Percentiles rank a stretch among this genome's conserved stretches.
These are phyloP conservation scores for Tuber calosporum DNA, from an alignment of 495 filamentous ascomycete species.

Conservation along the genomic window DNA sequence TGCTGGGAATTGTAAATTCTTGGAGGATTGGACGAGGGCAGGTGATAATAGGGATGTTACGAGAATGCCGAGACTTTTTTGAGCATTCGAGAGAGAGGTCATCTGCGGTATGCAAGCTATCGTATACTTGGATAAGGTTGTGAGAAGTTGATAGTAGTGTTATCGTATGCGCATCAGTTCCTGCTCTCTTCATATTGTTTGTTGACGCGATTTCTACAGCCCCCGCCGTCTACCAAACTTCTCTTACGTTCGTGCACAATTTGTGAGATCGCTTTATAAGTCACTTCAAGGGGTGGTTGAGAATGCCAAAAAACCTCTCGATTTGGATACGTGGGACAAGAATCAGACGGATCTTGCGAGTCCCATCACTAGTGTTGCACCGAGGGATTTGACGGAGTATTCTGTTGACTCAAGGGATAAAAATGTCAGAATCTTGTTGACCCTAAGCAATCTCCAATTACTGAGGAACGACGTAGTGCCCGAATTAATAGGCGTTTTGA, in stretches of 20 bases:
- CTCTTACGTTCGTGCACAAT: slow-evolving; percentile 75
- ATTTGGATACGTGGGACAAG: slow-evolving; percentile 53
- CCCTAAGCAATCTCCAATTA: slow-evolving; percentile 77
- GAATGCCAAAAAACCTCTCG: slow-evolving; percentile 69
- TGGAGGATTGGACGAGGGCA: slow-evolving; percentile 86
- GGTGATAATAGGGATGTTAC: slow-evolving; percentile 74
- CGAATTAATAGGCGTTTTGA: slow-evolving; percentile 75
- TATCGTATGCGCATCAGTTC: slow-evolving; percentile 43
- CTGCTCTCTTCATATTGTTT: background rate
- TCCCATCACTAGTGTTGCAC: slow-evolving; percentile 22
- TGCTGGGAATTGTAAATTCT: slow-evolving; percentile 74
- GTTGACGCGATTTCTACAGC: slow-evolving; percentile 20
- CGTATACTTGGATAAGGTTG: slow-evolving; percentile 77
- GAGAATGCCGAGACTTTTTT: slow-evolving; percentile 76
- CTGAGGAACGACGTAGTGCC: slow-evolving; percentile 72
- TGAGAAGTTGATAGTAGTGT: slow-evolving; percentile 52
- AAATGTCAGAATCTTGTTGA: slow-evolving; percentile 88
- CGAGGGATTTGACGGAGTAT: slow-evolving; percentile 35
- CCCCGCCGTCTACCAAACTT: slow-evolving; percentile 72
- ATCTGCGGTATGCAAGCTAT: slow-evolving; percentile 85
- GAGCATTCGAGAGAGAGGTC: slow-evolving; percentile 68
- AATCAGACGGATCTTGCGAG: slow-evolving; percentile 46
- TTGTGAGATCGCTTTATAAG: slow-evolving; percentile 86
- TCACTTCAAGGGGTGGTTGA: slow-evolving; percentile 89
- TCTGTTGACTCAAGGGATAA: slow-evolving; percentile 44